These are phyloP conservation scores for Apiotrichum brassicae DNA, from an alignment of 1,284 basidiomycete species.

Conservation along the genomic window DNA sequence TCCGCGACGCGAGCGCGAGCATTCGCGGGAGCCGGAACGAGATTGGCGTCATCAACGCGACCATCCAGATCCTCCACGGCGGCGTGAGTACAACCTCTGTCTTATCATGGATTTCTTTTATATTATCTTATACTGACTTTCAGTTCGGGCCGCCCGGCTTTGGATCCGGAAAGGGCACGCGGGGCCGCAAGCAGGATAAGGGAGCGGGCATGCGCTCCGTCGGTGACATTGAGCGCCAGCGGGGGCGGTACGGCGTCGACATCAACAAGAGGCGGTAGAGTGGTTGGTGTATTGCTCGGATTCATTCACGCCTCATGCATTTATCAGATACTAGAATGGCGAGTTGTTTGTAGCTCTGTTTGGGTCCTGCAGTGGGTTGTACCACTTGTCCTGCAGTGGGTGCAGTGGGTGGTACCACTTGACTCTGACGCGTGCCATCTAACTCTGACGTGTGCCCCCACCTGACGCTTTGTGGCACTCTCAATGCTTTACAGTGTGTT, in stretches of 20 bases:
- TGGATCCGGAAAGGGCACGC: conserved; percentile 35
- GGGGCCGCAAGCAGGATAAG: conserved; percentile 38
- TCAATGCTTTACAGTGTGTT: too few relatives aligned
- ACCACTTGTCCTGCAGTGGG: too few relatives aligned
- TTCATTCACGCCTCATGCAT: conserved; percentile 6
- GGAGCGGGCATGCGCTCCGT: conserved; percentile 43
- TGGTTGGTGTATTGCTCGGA: neutral
- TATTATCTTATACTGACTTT: neutral
- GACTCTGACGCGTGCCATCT: too few relatives aligned
- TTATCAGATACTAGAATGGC: neutral
- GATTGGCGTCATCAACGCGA: conserved; percentile 55
- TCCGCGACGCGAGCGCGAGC: conserved; percentile 89
- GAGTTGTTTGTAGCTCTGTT: too few relatives aligned
- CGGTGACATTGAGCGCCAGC: conserved; percentile 43
- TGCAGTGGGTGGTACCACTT: too few relatives aligned
- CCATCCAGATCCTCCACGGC: conserved; percentile 44
- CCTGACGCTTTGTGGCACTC: too few relatives aligned
- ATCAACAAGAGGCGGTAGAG: conserved; percentile 22
- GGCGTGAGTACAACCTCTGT: too few relatives aligned
- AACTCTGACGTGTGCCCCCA: too few relatives aligned
- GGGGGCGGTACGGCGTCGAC: conserved; percentile 46
- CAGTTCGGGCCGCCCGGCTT: conserved; percentile 32
- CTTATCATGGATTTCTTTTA: too few relatives aligned
- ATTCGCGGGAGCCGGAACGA: conserved; percentile 87
- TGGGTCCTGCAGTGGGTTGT: too few relatives aligned